Percentiles rank a stretch among this genome's conserved stretches.
Evolutionary conservation across 129 eudicot genomes (phyloP).

Genomic region (Erigeron canadensis): DNA sequence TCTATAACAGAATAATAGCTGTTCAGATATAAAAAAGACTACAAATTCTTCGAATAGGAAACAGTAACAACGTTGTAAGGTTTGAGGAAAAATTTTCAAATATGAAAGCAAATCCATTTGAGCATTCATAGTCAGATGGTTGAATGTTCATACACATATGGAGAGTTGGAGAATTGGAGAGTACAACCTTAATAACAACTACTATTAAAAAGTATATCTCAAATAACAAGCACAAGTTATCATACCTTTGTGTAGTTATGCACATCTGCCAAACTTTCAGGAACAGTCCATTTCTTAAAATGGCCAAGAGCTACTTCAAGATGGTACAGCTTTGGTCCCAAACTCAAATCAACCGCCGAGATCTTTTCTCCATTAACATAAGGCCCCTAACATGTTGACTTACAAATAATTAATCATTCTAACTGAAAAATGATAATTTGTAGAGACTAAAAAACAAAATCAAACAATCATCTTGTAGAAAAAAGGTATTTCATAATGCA

Average conservation of each 20-base stretch:
- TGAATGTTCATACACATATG: too few relatives aligned
- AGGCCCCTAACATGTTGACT: conserved; percentile 48
- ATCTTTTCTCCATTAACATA: conserved; percentile 63
- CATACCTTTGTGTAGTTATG: conserved; percentile 73
- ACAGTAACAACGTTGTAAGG: too few relatives aligned
- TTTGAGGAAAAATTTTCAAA: too few relatives aligned
- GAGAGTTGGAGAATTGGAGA: too few relatives aligned
- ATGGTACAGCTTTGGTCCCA: conserved; percentile 84
- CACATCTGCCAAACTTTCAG: conserved; percentile 53
- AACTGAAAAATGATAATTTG: background rate
- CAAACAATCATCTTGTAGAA: background rate
- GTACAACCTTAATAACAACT: background rate
- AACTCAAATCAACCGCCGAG: conserved; percentile 70
- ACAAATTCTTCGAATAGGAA: too few relatives aligned
- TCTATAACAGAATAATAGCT: too few relatives aligned
- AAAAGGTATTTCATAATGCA: conserved; percentile 8
- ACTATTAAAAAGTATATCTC: background rate
- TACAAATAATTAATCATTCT: conserved; percentile 9
- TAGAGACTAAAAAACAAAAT: background rate
- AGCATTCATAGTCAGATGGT: too few relatives aligned
- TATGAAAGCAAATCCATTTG: too few relatives aligned
- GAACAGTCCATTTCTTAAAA: conserved; percentile 70
- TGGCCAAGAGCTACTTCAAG: conserved; percentile 74
- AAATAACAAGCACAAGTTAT: background rate
- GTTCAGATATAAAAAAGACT: too few relatives aligned